Evolutionary conservation across 2,329 filamentous ascomycete species (phyloP).

Genomic region (Tolypocladium paradoxum): DNA sequence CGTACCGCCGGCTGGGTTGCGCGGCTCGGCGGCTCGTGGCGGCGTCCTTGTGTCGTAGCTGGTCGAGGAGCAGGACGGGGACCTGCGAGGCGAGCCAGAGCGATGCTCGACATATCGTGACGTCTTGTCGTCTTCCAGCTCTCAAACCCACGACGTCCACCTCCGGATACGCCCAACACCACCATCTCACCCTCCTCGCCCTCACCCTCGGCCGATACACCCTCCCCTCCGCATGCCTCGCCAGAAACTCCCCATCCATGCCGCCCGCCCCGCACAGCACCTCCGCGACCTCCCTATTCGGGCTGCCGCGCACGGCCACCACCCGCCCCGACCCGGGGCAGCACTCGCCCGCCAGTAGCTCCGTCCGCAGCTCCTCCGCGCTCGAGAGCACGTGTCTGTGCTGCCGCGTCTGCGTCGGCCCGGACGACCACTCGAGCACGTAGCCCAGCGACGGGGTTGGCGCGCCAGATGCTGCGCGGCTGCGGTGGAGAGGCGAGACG

Average conservation of each 20-base stretch:
- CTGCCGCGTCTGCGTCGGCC: constrained; percentile 1
- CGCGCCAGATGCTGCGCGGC: background rate
- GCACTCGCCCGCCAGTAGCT: constrained; percentile 4
- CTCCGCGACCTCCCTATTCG: background rate
- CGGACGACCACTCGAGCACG: constrained; percentile 7
- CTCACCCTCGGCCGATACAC: background rate
- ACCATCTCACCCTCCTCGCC: background rate
- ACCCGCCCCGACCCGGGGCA: background rate
- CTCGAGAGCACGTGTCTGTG: constrained; percentile 4
- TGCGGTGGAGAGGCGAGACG: background rate
- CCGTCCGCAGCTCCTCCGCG: constrained; percentile 5
- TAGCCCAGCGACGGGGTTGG: constrained; percentile 5
- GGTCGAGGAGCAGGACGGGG: background rate
- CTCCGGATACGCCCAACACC: background rate
- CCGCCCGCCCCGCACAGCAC: background rate
- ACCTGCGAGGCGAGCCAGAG: background rate
- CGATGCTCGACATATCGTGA: background rate
- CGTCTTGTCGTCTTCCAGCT: background rate
- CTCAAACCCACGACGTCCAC: too few relatives aligned
- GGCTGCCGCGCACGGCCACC: background rate
- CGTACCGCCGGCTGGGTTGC: background rate
- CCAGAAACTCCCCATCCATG: background rate
- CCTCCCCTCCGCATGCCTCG: background rate
- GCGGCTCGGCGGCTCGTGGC: background rate
- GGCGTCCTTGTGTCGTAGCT: background rate